Percentiles rank a stretch among this genome's conserved stretches.
These are phyloP conservation scores for Kalaharituber pfeilii DNA, from an alignment of 2,329 filamentous ascomycete species.

Conservation along the genomic window DNA sequence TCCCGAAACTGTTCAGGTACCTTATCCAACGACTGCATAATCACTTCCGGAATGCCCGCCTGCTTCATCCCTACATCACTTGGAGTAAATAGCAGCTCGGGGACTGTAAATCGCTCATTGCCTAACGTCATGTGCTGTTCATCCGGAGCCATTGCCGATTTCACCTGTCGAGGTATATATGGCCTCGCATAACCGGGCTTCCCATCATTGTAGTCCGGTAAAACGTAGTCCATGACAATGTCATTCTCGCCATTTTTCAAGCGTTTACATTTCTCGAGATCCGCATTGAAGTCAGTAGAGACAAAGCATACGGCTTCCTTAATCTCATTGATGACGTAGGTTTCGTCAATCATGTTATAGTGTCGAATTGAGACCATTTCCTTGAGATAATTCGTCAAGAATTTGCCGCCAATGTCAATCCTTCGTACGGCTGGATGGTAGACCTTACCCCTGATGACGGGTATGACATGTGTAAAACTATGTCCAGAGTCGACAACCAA, in stretches of 20 bases:
- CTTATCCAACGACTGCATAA: slow-evolving; percentile 57
- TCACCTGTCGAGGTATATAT: slow-evolving; percentile 10
- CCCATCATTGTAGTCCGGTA: slow-evolving; percentile 57
- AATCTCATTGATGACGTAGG: slow-evolving; percentile 85
- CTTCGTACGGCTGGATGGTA: slow-evolving; percentile 66
- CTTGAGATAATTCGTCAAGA: slow-evolving; percentile 82
- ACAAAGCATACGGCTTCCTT: slow-evolving; percentile 83
- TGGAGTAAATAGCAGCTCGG: slow-evolving; percentile 77
- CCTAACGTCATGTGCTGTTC: slow-evolving; percentile 76
- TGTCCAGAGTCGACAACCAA: slow-evolving; percentile 83
- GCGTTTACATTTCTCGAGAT: slow-evolving; percentile 51
- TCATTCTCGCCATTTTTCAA: slow-evolving; percentile 26
- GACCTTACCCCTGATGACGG: slow-evolving; percentile 62
- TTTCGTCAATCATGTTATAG: slow-evolving; percentile 90
- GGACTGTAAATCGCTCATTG: slow-evolving; percentile 81
- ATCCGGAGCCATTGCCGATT: slow-evolving; percentile 29
- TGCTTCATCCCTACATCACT: slow-evolving; percentile 71
- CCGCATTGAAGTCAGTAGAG: slow-evolving; percentile 53
- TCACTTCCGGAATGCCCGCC: slow-evolving; percentile 63
- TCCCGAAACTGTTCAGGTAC: slow-evolving; percentile 74
- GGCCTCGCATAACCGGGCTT: slow-evolving; percentile 36
- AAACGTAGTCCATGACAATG: slow-evolving; percentile 75
- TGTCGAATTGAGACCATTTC: slow-evolving; percentile 77
- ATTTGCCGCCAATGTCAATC: slow-evolving; percentile 80
- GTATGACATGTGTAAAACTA: slow-evolving; percentile 80